phyloP scores from a whole-genome alignment of 495 filamentous ascomycete genomes.

The Neurospora sp. region DNA sequence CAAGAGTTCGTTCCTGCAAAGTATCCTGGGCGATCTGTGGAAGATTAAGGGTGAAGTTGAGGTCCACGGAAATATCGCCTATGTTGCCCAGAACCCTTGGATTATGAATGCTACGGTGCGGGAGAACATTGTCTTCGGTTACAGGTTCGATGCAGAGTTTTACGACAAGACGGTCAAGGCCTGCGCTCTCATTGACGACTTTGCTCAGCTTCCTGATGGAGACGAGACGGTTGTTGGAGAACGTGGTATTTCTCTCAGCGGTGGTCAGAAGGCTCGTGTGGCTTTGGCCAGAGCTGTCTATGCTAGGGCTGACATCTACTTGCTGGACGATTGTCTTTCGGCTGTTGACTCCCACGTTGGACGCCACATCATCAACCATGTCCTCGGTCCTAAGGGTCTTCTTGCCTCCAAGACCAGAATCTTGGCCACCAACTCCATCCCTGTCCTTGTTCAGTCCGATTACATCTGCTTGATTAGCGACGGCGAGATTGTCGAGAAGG shows the following conservation, averaged over 20 bases:
- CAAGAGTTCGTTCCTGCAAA: slow-evolving; percentile 85
- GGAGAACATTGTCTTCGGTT: slow-evolving; percentile 96
- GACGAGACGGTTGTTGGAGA: slow-evolving; percentile 96
- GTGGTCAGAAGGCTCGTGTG: slow-evolving; percentile 91
- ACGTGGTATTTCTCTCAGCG: slow-evolving; percentile 91
- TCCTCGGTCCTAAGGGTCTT: slow-evolving; percentile 77
- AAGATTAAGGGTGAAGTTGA: slow-evolving; percentile 78
- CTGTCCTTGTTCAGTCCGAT: slow-evolving; percentile 74
- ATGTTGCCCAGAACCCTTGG: slow-evolving; percentile 88
- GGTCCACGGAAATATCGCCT: slow-evolving; percentile 72
- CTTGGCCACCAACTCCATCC: slow-evolving; percentile 91
- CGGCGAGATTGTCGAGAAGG: slow-evolving; percentile 74
- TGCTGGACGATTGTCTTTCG: slow-evolving; percentile 88
- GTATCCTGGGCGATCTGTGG: slow-evolving; percentile 82
- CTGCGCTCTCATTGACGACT: slow-evolving; percentile 86
- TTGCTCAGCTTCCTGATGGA: slow-evolving; percentile 85
- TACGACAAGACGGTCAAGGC: slow-evolving; percentile 92
- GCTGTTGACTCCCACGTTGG: slow-evolving; percentile 98
- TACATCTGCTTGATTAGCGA: slow-evolving; percentile 76
- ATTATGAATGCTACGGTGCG: slow-evolving; percentile 96
- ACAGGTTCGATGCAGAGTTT: slow-evolving; percentile 88
- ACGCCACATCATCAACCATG: slow-evolving; percentile 84
- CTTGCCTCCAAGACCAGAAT: slow-evolving; percentile 82
- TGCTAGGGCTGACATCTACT: slow-evolving; percentile 90
- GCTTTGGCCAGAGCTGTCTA: slow-evolving; percentile 96